Conservation (phyloP, 2,329 filamentous ascomycete species). For the Dendryphion nanum region DNA sequence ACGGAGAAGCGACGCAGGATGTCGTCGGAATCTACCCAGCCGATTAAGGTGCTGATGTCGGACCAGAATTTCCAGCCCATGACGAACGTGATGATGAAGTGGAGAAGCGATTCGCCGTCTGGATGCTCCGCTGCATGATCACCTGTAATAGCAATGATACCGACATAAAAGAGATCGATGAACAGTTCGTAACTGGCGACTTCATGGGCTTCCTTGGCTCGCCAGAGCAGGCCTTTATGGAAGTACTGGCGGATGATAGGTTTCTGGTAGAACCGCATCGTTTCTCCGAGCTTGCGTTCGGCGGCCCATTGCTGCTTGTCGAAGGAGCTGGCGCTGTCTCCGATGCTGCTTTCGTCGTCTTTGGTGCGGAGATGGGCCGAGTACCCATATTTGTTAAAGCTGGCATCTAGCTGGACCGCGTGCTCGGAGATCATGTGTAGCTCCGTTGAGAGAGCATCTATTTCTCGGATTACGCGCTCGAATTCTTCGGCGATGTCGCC, state of each 20-base stretch:
- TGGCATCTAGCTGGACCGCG: slow-evolving; percentile 56
- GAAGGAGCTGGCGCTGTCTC: slow-evolving; percentile 21
- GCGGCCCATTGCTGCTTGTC: slow-evolving; percentile 38
- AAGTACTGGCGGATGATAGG: slow-evolving; percentile 65
- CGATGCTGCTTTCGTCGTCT: background rate
- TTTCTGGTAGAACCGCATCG: slow-evolving; percentile 58
- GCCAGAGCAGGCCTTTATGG: slow-evolving; percentile 63
- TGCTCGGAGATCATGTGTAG: slow-evolving; percentile 56
- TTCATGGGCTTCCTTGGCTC: slow-evolving; percentile 58
- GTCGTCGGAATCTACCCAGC: slow-evolving; percentile 63
- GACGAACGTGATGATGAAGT: slow-evolving; percentile 61
- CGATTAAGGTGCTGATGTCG: slow-evolving; percentile 57
- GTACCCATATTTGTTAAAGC: slow-evolving; percentile 64
- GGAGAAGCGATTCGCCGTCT: slow-evolving; percentile 55
- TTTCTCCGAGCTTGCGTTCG: slow-evolving; percentile 39
- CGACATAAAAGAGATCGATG: slow-evolving; percentile 62
- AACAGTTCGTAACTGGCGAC: slow-evolving; percentile 65
- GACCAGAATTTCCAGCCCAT: slow-evolving; percentile 65
- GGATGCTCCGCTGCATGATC: slow-evolving; percentile 59
- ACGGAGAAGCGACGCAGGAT: slow-evolving; percentile 59
- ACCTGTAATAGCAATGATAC: slow-evolving; percentile 63
- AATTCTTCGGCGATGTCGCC: slow-evolving; percentile 56
- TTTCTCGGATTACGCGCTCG: slow-evolving; percentile 54
- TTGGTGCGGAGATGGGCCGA: slow-evolving; percentile 48
- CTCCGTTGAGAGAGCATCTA: slow-evolving; percentile 54